phyloP scores from a whole-genome alignment of 1,284 basidiomycete genomes.

The Sparassis latifolia region DNA sequence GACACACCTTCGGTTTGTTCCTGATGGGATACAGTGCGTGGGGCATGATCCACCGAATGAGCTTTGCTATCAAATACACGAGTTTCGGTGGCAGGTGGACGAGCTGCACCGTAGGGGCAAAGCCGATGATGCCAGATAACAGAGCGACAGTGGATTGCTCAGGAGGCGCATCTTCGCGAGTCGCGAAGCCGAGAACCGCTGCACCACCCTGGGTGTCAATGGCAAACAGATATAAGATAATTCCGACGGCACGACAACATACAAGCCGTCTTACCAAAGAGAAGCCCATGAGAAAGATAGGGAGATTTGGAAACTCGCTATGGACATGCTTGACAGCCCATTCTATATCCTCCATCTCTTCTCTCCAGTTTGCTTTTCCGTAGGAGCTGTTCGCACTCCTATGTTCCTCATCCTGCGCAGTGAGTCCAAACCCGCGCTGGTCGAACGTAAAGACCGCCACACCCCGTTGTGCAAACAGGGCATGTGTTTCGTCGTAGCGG shows the following conservation, averaged over 20 bases:
- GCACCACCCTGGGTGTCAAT: conserved; percentile 51
- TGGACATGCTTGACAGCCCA: conserved; percentile 59
- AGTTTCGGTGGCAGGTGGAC: too few relatives aligned
- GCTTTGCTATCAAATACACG: conserved; percentile 28
- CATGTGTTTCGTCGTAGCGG: conserved; percentile 72
- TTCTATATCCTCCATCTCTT: conserved; percentile 66
- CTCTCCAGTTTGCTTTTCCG: conserved; percentile 63
- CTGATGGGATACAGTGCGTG: conserved; percentile 52
- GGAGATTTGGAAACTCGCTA: conserved; percentile 38
- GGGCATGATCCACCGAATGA: conserved; percentile 52
- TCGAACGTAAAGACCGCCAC: conserved; percentile 76
- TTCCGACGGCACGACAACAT: too few relatives aligned
- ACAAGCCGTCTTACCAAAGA: conserved; percentile 58
- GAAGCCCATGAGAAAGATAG: conserved; percentile 77
- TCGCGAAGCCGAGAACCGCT: conserved; percentile 55
- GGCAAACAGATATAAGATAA: too few relatives aligned
- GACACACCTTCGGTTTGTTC: conserved; percentile 30
- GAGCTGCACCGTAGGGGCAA: too few relatives aligned
- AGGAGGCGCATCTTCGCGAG: conserved; percentile 34
- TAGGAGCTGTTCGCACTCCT: conserved; percentile 46
- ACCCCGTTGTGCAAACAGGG: conserved; percentile 45
- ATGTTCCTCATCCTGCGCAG: conserved; percentile 51
- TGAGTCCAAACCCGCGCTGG: conserved; percentile 82
- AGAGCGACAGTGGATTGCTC: conserved; percentile 33
- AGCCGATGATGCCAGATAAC: conserved; percentile 38